These are phyloP conservation scores for Apiospora koreana DNA, from an alignment of 2,329 filamentous ascomycete species.

Conservation along the genomic window DNA sequence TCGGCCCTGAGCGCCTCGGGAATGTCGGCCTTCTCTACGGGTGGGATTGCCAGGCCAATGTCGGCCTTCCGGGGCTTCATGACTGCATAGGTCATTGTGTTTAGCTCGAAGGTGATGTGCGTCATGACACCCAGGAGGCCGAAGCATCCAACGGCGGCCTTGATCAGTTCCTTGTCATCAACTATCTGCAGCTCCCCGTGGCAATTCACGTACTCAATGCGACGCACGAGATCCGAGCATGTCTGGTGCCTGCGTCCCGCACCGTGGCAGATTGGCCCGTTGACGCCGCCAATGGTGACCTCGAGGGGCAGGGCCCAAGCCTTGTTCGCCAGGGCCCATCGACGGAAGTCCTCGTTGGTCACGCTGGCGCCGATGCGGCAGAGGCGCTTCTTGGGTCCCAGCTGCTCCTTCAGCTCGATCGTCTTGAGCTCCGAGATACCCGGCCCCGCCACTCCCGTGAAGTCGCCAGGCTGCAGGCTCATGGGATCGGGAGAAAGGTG, in stretches of 20 bases:
- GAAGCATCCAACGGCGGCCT: conserved; percentile 45
- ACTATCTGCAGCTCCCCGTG: conserved; percentile 43
- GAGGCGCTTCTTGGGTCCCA: conserved; percentile 32
- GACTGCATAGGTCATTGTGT: no score
- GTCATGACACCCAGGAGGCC: conserved; percentile 50
- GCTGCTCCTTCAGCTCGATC: conserved; percentile 35
- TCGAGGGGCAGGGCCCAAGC: conserved; percentile 45
- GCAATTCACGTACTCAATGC: conserved; percentile 49
- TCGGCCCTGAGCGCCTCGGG: conserved; percentile 33
- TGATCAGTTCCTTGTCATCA: conserved; percentile 38
- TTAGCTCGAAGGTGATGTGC: conserved; percentile 48
- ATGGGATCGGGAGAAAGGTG: conserved; percentile 44
- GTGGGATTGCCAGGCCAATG: no score
- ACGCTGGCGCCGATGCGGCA: conserved; percentile 44
- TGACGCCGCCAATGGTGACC: conserved; percentile 48
- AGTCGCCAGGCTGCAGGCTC: conserved; percentile 25
- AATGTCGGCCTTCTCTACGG: no score
- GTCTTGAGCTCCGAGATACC: conserved; percentile 37
- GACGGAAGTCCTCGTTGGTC: conserved; percentile 47
- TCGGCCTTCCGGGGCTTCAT: no score
- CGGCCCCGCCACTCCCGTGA: conserved; percentile 23
- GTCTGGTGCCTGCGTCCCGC: conserved; percentile 44
- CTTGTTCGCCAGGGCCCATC: conserved; percentile 43
- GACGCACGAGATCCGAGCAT: conserved; percentile 45
- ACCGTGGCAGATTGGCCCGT: conserved; percentile 48